Evolutionary conservation across 352 stramenopile genomes (phyloP).

Genomic region (Phytophthora ramorum): DNA sequence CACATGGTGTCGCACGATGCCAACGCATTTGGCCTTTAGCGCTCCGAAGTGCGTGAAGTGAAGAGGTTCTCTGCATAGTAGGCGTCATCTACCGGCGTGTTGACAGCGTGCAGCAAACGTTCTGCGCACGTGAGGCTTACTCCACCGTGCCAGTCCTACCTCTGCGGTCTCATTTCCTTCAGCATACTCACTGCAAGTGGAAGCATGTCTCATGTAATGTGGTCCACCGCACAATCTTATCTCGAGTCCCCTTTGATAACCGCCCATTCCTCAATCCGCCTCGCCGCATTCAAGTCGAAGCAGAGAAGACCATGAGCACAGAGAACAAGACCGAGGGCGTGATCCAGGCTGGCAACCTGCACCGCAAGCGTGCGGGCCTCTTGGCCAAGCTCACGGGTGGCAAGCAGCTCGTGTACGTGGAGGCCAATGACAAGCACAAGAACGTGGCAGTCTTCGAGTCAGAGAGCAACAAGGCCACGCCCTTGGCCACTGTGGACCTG

Average conservation of each 20-base stretch:
- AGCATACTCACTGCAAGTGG: slow-evolving; percentile 6
- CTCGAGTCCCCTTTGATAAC: slow-evolving; percentile 3
- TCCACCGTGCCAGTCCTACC: no score
- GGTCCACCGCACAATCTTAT: slow-evolving; percentile 2
- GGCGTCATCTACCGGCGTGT: no score
- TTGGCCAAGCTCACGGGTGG: slow-evolving; percentile 38
- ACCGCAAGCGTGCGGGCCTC: slow-evolving; percentile 32
- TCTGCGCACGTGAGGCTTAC: no score
- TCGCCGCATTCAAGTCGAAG: background rate
- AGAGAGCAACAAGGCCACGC: slow-evolving; percentile 36
- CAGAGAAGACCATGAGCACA: slow-evolving; percentile 18
- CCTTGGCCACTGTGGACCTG: slow-evolving; percentile 33
- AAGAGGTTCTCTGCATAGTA: background rate
- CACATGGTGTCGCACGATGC: no score
- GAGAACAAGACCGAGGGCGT: slow-evolving; percentile 36
- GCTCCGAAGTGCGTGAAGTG: no score
- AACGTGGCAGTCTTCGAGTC: slow-evolving; percentile 56
- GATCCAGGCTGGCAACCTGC: slow-evolving; percentile 40
- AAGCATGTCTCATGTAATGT: slow-evolving; percentile 15
- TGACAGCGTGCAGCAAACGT: no score
- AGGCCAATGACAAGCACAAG: slow-evolving; percentile 54
- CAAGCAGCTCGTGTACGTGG: slow-evolving; percentile 42
- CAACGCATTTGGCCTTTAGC: no score
- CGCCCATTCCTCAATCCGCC: slow-evolving; percentile 16
- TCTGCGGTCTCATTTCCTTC: no score